Percentiles rank a stretch among this genome's conserved stretches.
phyloP scores from a whole-genome alignment of 306 rosid species.

The Cucumis cinereus region DNA sequence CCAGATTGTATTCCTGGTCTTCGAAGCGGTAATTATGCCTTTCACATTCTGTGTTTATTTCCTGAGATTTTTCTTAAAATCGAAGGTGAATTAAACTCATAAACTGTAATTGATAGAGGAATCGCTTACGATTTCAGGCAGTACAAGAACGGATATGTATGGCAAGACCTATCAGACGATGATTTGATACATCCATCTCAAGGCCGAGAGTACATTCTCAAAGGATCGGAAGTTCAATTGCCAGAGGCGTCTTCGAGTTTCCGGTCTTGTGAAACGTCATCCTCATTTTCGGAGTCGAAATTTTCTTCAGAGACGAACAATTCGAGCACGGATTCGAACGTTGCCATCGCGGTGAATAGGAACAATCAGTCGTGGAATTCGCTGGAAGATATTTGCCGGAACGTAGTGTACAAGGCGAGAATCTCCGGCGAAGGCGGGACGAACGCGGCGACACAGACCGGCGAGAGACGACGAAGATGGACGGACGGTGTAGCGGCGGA shows the following conservation, averaged over 20 bases:
- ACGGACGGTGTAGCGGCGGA: conserved; percentile 15
- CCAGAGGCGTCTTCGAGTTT: conserved; percentile 26
- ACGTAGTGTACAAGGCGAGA: conserved; percentile 27
- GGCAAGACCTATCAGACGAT: conserved; percentile 55
- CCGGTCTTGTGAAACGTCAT: conserved; percentile 27
- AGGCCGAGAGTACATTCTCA: conserved; percentile 49
- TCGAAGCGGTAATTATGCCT: conserved; percentile 30
- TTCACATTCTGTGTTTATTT: neutral
- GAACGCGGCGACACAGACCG: conserved; percentile 43
- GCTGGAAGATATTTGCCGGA: conserved; percentile 11
- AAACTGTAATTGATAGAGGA: neutral
- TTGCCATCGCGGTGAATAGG: conserved; percentile 15
- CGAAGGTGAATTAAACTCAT: neutral
- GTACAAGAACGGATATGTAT: conserved; percentile 49
- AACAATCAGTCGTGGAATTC: conserved; percentile 20
- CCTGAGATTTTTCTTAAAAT: neutral
- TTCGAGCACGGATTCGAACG: conserved; percentile 20
- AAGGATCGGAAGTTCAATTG: conserved; percentile 28
- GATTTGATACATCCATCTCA: conserved; percentile 47
- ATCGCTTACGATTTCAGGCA: conserved; percentile 17
- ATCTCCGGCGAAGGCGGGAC: conserved; percentile 12
- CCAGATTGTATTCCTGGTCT: conserved; percentile 48
- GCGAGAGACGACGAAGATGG: conserved; percentile 19
- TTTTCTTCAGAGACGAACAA: conserved; percentile 31
- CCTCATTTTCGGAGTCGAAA: conserved; percentile 30